Evolutionary conservation across 257 asterid genomes (phyloP).

Genomic region (Nicotiana tabacum): DNA sequence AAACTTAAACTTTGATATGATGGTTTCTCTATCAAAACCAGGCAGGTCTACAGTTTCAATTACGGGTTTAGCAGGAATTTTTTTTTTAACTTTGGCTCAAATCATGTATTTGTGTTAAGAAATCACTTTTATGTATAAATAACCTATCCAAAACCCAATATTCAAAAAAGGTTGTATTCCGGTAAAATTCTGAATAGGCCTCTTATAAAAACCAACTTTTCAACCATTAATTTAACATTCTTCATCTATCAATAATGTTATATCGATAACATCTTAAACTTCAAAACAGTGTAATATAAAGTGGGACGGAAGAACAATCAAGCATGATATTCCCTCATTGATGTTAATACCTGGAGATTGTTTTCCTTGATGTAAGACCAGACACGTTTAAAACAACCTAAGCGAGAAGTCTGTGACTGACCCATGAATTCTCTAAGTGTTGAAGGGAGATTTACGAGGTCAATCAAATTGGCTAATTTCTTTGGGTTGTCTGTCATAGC

Average conservation of each 20-base stretch:
- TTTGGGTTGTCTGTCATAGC: conserved; percentile 67
- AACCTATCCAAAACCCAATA: too few species aligned
- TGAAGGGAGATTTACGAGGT: conserved; percentile 77
- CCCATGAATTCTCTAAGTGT: conserved; percentile 87
- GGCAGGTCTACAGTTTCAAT: too few species aligned
- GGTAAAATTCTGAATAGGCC: too few species aligned
- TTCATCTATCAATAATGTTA: background rate
- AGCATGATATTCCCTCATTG: background rate
- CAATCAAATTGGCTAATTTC: conserved; percentile 71
- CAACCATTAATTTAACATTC: background rate
- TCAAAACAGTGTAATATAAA: background rate
- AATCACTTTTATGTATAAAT: too few species aligned
- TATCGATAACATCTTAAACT: background rate
- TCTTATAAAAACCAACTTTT: background rate
- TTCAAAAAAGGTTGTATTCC: too few species aligned
- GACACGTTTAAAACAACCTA: conserved; percentile 68
- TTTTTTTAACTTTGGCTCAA: too few species aligned
- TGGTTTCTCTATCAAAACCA: background rate
- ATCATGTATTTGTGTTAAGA: too few species aligned
- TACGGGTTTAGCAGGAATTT: too few species aligned
- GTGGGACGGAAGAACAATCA: background rate
- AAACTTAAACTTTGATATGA: background rate
- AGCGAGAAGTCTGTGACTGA: conserved; percentile 86
- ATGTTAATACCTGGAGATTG: conserved; percentile 64
- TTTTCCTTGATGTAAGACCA: conserved; percentile 87